Base-by-base conservation (phyloP, 78 protist species). In the Protostelium mycophagum region DNA sequence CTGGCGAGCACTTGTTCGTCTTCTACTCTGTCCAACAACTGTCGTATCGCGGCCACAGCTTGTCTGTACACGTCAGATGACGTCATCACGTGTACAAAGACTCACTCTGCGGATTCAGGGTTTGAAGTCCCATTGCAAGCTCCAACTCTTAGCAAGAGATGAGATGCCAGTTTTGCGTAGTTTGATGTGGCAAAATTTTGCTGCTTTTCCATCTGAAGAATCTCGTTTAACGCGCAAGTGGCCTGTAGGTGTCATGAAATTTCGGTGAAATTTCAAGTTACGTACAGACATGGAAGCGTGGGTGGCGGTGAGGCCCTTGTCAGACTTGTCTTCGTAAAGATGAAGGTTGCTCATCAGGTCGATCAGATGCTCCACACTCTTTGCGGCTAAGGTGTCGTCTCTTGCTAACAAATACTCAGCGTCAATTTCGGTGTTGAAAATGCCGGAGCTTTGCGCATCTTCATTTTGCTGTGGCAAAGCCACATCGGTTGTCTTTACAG, bases 181-280 rank as follows among this genome's bases (percentile, higher is more conserved):
- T 39, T 87, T 1, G 38, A 37, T 35, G 84, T 87, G 31, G 63
- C 88, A 34, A 87, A 16, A 35, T 63, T 88, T 34, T 83, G 92
- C 37, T 88, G 29, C n/a, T 94, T 93, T 0, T 88, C 85, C n/a
- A 91, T 36, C 73, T 84, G 91, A 10, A 94, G 63, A 25, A 94
- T 91, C 85, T 94, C 96, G 73, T 91, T 91, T 23, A 94, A 36
- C n/a, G 91, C 88, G n/a, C 93, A 91, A n/a, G 94, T 94, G 0
- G 96, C 94, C 35, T 37, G 28, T 85, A 36, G 34, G 23, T 35
- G 51, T n/a, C 87, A 10, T 0, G n/a, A 31, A 34, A 9, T 28
- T 10, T 34, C n/a, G 25, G 28, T 25, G 28, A 1, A 34, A n/a
- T 84, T 25, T 28, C 86, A 1, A 84, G 28, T n/a, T n/a, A 31